Conservation (phyloP, 192 early-diverging fungal species). For the Coemansia sp. region DNA sequence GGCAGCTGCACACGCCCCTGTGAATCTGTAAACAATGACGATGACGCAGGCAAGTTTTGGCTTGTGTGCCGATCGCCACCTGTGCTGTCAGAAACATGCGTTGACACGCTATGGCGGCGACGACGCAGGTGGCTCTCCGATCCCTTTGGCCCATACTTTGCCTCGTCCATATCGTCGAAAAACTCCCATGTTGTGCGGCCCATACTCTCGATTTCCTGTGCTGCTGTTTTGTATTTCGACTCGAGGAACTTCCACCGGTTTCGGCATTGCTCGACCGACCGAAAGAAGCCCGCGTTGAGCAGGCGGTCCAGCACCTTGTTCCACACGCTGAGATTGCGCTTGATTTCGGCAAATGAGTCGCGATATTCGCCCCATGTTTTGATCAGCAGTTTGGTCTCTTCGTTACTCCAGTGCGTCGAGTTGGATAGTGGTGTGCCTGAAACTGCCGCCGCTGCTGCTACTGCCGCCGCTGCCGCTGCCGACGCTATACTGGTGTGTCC, state of each 20-base stretch:
- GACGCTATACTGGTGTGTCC: slow-evolving; percentile 10
- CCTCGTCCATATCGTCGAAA: slow-evolving; percentile 45
- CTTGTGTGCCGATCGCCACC: background rate
- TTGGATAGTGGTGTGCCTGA: slow-evolving; percentile 27
- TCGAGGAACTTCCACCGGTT: slow-evolving; percentile 55
- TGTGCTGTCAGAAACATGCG: slow-evolving; percentile 3
- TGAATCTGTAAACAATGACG: slow-evolving; percentile 29
- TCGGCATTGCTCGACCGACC: slow-evolving; percentile 53
- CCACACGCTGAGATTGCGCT: slow-evolving; percentile 53
- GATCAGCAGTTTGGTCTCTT: slow-evolving; percentile 46
- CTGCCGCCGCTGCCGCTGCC: slow-evolving; percentile 33
- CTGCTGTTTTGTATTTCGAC: slow-evolving; percentile 45
- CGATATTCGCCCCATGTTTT: slow-evolving; percentile 51
- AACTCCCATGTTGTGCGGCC: slow-evolving; percentile 48
- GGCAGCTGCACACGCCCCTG: slow-evolving; percentile 42
- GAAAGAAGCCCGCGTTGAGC: slow-evolving; percentile 42
- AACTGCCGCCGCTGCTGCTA: slow-evolving; percentile 21
- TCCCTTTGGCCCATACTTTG: slow-evolving; percentile 27
- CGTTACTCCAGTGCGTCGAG: slow-evolving; percentile 55
- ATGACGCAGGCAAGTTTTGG: background rate
- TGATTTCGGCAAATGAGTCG: slow-evolving; percentile 53
- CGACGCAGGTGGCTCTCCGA: background rate
- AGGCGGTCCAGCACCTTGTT: slow-evolving; percentile 52
- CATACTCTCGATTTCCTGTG: slow-evolving; percentile 13
- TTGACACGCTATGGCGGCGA: slow-evolving; percentile 7